Base-by-base conservation (phyloP, 2,329 filamentous ascomycete species). In the Nigrospora sphaerica region DNA sequence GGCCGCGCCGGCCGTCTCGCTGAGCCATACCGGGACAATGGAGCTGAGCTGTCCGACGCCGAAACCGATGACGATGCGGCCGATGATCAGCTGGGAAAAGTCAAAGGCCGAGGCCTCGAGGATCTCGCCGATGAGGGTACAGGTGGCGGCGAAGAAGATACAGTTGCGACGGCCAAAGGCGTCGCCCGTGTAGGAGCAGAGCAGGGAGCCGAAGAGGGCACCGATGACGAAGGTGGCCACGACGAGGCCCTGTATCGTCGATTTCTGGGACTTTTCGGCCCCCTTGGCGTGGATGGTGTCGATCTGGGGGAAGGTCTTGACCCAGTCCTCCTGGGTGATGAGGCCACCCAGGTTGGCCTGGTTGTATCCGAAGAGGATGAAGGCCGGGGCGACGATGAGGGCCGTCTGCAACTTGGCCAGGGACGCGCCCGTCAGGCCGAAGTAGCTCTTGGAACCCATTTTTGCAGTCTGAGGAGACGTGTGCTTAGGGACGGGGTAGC, bases 301-400 rank as follows among this genome's bases (percentile, higher is more conserved):
- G 54, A 69, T 66, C 46, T 63, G 47, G 7, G 66, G 65, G 46
- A 69, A 69, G 12, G 62, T 65, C 41, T 57, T 55, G 14, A 62
- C 62, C 60, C 61, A 66, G 46, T 63, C 54, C 12, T 58, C 49
- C 33, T 59, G 54, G 3, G 62, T 63, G 12, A 67, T 48, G 12
- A 69, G 57, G 12, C 64, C 65, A 32, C 65, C 66, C 32, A 68
- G 56, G 43, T 62, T 64, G 4, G 66, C 63, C 49, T 70, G 66
- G 52, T 69, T 69, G 54, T 69, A 70, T 9, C 67, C 67, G 52
- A 68, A 69, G 36, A 69, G 56, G 51, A 69, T 64, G 52, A 70
- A 68, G 12, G 69, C 58, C 5, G 71, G 71, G 7, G 61, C 64
- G 16, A 73, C 69, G 35, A 73, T 65, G 40, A 72, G 60, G 13